Percentiles rank a stretch among this genome's conserved stretches.
Evolutionary conservation across 2,329 filamentous ascomycete genomes (phyloP).

Genomic region (Sclerotinia spermophila): DNA sequence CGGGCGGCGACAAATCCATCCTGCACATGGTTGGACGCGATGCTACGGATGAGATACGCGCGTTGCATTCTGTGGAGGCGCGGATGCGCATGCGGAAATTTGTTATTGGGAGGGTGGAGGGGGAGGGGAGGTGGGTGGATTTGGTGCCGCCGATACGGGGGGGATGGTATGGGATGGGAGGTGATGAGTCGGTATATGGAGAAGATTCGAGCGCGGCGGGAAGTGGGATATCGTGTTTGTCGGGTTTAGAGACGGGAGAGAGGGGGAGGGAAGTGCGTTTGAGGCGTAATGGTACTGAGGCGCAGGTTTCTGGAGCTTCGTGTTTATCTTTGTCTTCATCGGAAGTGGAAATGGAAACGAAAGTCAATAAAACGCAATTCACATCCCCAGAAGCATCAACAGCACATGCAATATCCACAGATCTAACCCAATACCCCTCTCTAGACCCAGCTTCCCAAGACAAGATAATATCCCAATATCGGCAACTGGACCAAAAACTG

Average conservation of each 20-base stretch:
- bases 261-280: constrained; percentile 21
- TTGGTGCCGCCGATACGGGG: constrained; percentile 90
- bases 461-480: constrained; percentile 74
- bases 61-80: constrained; percentile 87
- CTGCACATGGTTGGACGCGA: constrained; percentile 90
- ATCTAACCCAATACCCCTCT: constrained; percentile 75
- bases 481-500: constrained; percentile 67
- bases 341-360: constrained; percentile 46
- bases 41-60: constrained; percentile 90
- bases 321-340: constrained; percentile 59
- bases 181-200: constrained; percentile 31
- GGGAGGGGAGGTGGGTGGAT: constrained; percentile 79
- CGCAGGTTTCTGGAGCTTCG: constrained; percentile 46
- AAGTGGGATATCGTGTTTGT: constrained; percentile 33
- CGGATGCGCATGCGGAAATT: constrained; percentile 72
- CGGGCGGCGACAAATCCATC: constrained; percentile 87
- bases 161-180: constrained; percentile 58
- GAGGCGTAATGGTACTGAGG: constrained; percentile 21
- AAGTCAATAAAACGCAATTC: constrained; percentile 57
- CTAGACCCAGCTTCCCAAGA: constrained; percentile 71
- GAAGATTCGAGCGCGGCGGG: constrained; percentile 31
- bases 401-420: constrained; percentile 68
- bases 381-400: constrained; percentile 67
- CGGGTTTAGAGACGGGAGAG: constrained; percentile 34
- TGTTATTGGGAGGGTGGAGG: constrained; percentile 77